Evolutionary conservation across 345 rosid genomes (phyloP).

Genomic region (Hevea brasiliensis): DNA sequence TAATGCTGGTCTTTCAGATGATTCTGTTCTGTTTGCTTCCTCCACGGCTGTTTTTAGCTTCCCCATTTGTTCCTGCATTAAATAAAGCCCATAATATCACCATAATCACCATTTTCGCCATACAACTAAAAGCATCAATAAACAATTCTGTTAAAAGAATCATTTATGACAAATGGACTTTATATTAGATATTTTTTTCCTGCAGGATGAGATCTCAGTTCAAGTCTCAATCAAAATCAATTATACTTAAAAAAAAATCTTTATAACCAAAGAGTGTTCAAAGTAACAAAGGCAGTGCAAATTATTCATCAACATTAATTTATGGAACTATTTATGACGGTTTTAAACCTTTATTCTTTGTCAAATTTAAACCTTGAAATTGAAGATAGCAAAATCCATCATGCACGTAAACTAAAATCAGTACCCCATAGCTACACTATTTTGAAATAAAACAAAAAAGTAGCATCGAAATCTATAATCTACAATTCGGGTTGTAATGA

Average conservation of each 20-base stretch:
- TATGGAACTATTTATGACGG: neutral
- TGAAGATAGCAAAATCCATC: neutral
- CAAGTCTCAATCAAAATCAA: too few relatives aligned
- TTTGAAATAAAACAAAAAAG: neutral
- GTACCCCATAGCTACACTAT: neutral
- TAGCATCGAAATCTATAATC: neutral
- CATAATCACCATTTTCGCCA: neutral
- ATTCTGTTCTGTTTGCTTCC: conserved; percentile 32
- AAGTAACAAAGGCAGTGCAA: neutral
- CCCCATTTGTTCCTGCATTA: conserved; percentile 54
- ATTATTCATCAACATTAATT: neutral
- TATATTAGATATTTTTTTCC: too few relatives aligned
- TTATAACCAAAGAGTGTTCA: too few relatives aligned
- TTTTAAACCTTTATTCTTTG: too few relatives aligned
- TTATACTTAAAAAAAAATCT: too few relatives aligned
- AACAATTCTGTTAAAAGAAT: neutral
- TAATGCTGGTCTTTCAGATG: conserved; percentile 15
- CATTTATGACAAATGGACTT: neutral
- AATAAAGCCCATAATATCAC: conserved; percentile 4
- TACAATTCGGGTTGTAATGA: neutral
- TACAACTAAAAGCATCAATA: neutral
- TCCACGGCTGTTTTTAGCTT: conserved; percentile 37
- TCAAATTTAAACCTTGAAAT: neutral
- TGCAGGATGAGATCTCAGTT: too few relatives aligned
- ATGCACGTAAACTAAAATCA: neutral